Evolutionary conservation across 1,139 yeast species (phyloP).

Genomic region (Tardiomyces blankii): DNA sequence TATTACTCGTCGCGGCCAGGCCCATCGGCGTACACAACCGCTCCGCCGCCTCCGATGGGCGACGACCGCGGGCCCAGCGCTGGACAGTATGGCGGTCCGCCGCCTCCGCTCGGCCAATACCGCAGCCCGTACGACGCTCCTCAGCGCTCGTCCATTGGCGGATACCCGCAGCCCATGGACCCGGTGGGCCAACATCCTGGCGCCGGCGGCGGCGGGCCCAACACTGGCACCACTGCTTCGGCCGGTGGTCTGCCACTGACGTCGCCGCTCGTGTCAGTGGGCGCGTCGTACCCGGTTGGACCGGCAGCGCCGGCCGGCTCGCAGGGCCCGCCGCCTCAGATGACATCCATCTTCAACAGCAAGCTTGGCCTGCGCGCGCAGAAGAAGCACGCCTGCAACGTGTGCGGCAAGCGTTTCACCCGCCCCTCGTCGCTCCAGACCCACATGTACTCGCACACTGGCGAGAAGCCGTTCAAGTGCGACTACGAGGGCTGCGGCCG

Average conservation of each 20-base stretch:
- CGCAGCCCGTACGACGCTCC: not conserved
- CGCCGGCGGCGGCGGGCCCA: too few species aligned
- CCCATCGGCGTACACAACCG: not conserved
- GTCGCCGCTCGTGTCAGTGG: not conserved
- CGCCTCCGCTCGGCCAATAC: not conserved
- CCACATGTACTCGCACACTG: conserved; percentile 77
- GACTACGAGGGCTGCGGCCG: conserved; percentile 57
- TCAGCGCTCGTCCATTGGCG: not conserved
- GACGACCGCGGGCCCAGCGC: not conserved
- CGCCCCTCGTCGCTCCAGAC: conserved; percentile 75
- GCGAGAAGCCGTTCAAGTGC: conserved; percentile 71
- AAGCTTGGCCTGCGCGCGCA: conserved; percentile 15
- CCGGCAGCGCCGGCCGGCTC: not conserved
- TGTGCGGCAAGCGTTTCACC: conserved; percentile 69
- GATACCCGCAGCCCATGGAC: not conserved
- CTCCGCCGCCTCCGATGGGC: not conserved
- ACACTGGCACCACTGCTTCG: too few species aligned
- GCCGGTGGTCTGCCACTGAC: not conserved
- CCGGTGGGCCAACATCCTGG: not conserved
- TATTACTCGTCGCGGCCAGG: not conserved
- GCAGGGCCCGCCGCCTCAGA: conserved; percentile 7
- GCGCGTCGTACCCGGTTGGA: not conserved
- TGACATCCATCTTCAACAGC: conserved; percentile 21
- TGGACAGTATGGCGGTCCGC: not conserved
- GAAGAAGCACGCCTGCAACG: conserved; percentile 38